Base-by-base conservation (phyloP, 2,329 filamentous ascomycete species). In the Orbilia quercus region DNA sequence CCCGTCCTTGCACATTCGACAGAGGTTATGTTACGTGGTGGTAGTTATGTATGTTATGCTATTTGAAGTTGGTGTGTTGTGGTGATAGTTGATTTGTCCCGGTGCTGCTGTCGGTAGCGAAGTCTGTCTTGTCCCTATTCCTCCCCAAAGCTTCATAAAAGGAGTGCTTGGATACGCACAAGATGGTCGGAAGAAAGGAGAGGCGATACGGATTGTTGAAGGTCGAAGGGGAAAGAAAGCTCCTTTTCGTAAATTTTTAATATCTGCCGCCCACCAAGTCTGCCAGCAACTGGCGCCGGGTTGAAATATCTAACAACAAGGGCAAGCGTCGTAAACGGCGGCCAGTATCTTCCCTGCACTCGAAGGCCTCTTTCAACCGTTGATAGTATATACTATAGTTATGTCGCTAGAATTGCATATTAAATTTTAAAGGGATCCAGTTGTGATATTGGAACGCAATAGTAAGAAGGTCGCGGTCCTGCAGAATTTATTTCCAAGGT, bases 331-430 rank as follows among this genome's bases (percentile, higher is more conserved):
- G 40, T 65, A 36, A 44, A 45, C 50, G 42, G 60, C 54, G 54
- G 59, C 44, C 48, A 45, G 55, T 58, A 34, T 48, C 69, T 73
- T 60, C 60, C 69, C 63, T 66, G 60, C 42, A 25, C 16, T 66
- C 48, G 12, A 44, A 53, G 66, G 66, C 50, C 60, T 14, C 48
- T 42, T 60, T 72, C 47, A 64, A 59, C 69, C 36, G 59, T 53
- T 59, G 42, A 23, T 57, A 70, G 9, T 31, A n/a, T n/a, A n/a
- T n/a, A n/a, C n/a, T n/a, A n/a, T n/a, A n/a, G n/a, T n/a, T n/a
- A 73, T 66, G 60, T 73, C 69, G 69, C 69, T 60, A 73, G 60
- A 73, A 73, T 73, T 51, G 69, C 69, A 60, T 66, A 73, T 73
- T 34, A 66, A 69, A 42, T 53, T 31, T 28, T 57, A n/a, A 66